A percentile compares a stretch with the other conserved stretches of the same genome.
Evolutionary conservation across 345 rosid species (phyloP).

Genomic region (Rhodomyrtus tomentosa): DNA sequence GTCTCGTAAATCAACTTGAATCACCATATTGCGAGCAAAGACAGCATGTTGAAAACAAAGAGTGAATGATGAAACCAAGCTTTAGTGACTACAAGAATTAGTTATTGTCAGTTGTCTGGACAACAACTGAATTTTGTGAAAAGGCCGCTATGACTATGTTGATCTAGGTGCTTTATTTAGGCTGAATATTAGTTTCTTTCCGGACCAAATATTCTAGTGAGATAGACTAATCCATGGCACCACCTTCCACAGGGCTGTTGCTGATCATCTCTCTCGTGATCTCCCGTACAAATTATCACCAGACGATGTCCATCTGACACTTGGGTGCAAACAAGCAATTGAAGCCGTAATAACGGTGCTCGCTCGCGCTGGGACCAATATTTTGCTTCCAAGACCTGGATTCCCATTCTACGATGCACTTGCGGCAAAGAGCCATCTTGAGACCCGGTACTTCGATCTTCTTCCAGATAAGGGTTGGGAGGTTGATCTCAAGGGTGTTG

Average conservation of each 20-base stretch:
- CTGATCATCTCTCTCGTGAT: slow-evolving; percentile 41
- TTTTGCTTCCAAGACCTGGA: slow-evolving; percentile 58
- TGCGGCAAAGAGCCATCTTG: slow-evolving; percentile 24
- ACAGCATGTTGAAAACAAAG: not conserved
- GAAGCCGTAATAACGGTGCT: slow-evolving; percentile 34
- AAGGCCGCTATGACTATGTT: not conserved
- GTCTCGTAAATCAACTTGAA: not conserved
- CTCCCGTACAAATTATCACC: slow-evolving; percentile 45
- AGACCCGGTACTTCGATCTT: slow-evolving; percentile 52
- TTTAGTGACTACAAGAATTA: not conserved
- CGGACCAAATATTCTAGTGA: not conserved
- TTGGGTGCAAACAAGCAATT: slow-evolving; percentile 56
- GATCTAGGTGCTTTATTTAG: not conserved
- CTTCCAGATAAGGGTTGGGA: slow-evolving; percentile 60
- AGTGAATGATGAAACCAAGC: not conserved
- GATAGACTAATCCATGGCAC: not conserved
- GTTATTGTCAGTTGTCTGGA: not conserved
- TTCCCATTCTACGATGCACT: slow-evolving; percentile 47
- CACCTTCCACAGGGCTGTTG: slow-evolving; percentile 37
- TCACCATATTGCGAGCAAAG: not conserved
- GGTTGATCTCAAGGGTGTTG: slow-evolving; percentile 47
- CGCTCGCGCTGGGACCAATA: slow-evolving; percentile 49
- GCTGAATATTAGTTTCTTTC: not conserved
- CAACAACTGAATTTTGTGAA: not conserved
- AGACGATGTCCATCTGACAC: slow-evolving; percentile 36